Evolutionary conservation across 768 basidiomycete genomes (phyloP).

Genomic region (Pleurotus tuoliensis): DNA sequence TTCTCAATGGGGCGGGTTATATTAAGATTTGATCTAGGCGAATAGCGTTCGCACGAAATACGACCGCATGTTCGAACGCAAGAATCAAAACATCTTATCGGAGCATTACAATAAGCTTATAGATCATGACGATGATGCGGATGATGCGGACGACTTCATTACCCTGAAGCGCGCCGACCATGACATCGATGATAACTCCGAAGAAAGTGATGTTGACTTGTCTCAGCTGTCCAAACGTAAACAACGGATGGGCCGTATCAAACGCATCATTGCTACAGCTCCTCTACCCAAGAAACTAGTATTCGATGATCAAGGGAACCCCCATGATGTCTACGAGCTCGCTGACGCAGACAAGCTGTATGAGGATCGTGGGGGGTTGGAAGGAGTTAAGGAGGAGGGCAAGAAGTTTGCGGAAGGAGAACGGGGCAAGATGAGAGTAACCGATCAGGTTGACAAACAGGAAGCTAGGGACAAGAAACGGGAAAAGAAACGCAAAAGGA

Average conservation of each 20-base stretch:
- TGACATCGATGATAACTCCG: constrained; percentile 38
- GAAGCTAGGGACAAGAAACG: constrained; percentile 75
- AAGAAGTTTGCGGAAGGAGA: constrained; percentile 70
- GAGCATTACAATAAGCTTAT: constrained; percentile 88
- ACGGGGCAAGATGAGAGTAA: constrained; percentile 62
- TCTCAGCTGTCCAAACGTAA: constrained; percentile 83
- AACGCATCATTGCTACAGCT: constrained; percentile 66
- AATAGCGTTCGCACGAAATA: constrained; percentile 81
- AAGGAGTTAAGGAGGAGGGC: constrained; percentile 64
- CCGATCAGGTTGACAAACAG: constrained; percentile 73
- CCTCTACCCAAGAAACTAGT: constrained; percentile 69
- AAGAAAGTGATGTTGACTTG: constrained; percentile 23
- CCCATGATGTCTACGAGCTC: constrained; percentile 83
- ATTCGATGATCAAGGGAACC: constrained; percentile 85
- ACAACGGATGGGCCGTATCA: constrained; percentile 66
- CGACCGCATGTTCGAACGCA: constrained; percentile 96
- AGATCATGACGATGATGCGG: constrained; percentile 50
- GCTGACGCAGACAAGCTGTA: constrained; percentile 71
- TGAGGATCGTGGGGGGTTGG: constrained; percentile 56
- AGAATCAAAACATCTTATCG: constrained; percentile 90
- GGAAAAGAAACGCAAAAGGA: constrained; percentile 23
- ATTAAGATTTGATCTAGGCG: constrained; percentile 14
- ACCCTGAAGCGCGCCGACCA: constrained; percentile 92
- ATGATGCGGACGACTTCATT: constrained; percentile 72
- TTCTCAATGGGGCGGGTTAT: background rate